Percentiles rank a stretch among this genome's conserved stretches.
phyloP scores from a whole-genome alignment of 1,139 yeast genomes.

The Geotrichum aggregatum region DNA sequence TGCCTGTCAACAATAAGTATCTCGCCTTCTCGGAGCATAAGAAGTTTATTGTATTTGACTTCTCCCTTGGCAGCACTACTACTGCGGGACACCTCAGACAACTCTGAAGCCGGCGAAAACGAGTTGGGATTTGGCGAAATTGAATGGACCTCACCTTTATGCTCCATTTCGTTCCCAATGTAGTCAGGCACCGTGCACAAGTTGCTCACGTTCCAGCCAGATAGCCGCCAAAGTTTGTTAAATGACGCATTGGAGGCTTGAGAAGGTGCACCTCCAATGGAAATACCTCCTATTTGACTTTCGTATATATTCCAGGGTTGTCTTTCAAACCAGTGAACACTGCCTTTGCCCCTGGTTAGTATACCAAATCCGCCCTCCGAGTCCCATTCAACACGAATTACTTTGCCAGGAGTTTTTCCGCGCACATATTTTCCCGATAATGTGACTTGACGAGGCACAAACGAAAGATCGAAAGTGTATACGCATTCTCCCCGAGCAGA shows the following conservation, averaged over 20 bases:
- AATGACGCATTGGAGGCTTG: constrained; percentile 17
- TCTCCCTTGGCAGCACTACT: neutral
- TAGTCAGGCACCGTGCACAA: constrained; percentile 21
- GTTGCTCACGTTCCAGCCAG: constrained; percentile 31
- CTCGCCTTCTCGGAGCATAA: constrained; percentile 36
- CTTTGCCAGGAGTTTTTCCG: constrained; percentile 60
- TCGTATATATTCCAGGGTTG: constrained; percentile 11
- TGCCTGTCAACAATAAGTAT: constrained; percentile 45
- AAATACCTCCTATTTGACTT: constrained; percentile 22
- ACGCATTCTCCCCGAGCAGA: constrained; percentile 59
- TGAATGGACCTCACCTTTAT: neutral
- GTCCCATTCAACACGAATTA: constrained; percentile 56
- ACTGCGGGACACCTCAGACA: neutral
- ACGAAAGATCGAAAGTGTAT: constrained; percentile 61
- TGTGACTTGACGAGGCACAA: constrained; percentile 49
- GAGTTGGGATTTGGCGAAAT: constrained; percentile 1
- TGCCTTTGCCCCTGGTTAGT: constrained; percentile 53
- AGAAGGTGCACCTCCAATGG: neutral
- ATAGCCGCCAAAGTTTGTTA: constrained; percentile 33
- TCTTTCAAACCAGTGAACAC: constrained; percentile 57
- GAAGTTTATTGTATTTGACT: constrained; percentile 5
- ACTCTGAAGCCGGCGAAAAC: neutral
- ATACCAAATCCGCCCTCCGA: constrained; percentile 49
- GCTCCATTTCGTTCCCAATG: constrained; percentile 19
- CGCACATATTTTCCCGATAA: constrained; percentile 57